A percentile compares a stretch with the other conserved stretches of the same genome.
phyloP scores from a whole-genome alignment of 2,329 filamentous ascomycete genomes.

The Venturia oleaginea region DNA sequence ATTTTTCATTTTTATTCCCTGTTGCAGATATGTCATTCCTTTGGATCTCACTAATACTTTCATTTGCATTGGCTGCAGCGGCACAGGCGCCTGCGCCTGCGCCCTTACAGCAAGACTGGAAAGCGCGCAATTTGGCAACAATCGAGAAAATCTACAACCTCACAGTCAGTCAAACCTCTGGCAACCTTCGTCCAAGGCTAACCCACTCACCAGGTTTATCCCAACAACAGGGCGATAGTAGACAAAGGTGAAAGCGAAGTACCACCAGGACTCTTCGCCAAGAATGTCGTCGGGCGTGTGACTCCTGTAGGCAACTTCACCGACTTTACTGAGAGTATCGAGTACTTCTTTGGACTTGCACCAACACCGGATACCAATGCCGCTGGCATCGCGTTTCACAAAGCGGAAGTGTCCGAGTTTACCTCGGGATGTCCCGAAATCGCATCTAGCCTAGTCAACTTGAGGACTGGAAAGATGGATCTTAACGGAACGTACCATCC shows the following conservation, averaged over 20 bases:
- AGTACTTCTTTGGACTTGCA: constrained; percentile 38
- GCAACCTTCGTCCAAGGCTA: neutral
- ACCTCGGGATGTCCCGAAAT: constrained; percentile 28
- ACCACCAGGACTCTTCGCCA: constrained; percentile 28
- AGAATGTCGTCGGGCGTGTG: constrained; percentile 31
- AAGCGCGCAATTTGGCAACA: constrained; percentile 29
- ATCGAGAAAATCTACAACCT: constrained; percentile 33
- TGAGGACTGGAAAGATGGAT: constrained; percentile 4
- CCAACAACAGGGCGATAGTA: constrained; percentile 31
- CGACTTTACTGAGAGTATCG: constrained; percentile 34
- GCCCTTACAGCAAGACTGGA: neutral
- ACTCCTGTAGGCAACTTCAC: constrained; percentile 35
- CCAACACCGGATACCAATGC: constrained; percentile 21
- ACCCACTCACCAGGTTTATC: constrained; percentile 23
- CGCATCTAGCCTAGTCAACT: constrained; percentile 27
- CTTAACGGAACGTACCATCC: neutral
- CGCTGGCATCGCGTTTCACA: constrained; percentile 16
- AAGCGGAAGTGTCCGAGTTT: constrained; percentile 23
- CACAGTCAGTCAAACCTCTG: constrained; percentile 17
- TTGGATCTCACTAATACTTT: neutral
- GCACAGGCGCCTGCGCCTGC: no score
- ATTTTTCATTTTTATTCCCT: neutral
- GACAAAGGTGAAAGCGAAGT: constrained; percentile 27
- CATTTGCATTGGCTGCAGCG: neutral
- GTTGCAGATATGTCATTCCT: neutral